Base-by-base conservation (phyloP, 176 grass and related monocot species). In the Aechmea fasciata region DNA sequence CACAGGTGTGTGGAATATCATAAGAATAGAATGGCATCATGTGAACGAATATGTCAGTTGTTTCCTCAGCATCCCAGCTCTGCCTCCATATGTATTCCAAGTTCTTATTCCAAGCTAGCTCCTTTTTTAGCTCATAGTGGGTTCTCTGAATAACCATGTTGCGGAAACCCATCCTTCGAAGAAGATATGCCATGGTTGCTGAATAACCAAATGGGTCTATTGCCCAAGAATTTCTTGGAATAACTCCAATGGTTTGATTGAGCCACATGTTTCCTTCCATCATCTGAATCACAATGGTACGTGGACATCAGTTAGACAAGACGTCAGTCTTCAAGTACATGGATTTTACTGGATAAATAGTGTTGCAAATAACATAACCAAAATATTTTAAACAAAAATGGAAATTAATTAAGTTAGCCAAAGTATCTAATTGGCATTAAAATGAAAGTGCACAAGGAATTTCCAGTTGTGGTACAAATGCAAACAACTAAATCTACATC, bases 11-110 rank as follows among this genome's bases (percentile, higher is more conserved):
- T 15, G 94, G 94, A 79, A 97, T 87, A 83, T 97, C 93, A 64
- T 97, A 97, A 13, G 93, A 92, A 89, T 92, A 97, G 75, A 97
- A 97, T 71, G 86, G 89, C 94, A 97, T 97, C 94, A 97, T 97
- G 74, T 97, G 94, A 79, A 92, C 94, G 74, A 97, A 97, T 83
- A 97, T 97, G 72, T 97, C 94, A 20, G 94, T 92, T 19, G 88
- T 92, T 87, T 89, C 84, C 14, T 86, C 84, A 33, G 80, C 81
- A 75, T 97, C 94, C 94, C 94, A 97, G 74, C 85, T 92, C 71
- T 97, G 94, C 77, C 94, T 89, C 94, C 94, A 97, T 52, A 92
- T 82, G 77, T 92, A 97, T 75, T 97, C 94, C 52, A 97, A 80
- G 80, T 97, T 92, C 76, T 83, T 72, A 52, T 85, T 72, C 77